Conservation (phyloP, 2,329 filamentous ascomycete species). For the Thelonectria olida region DNA sequence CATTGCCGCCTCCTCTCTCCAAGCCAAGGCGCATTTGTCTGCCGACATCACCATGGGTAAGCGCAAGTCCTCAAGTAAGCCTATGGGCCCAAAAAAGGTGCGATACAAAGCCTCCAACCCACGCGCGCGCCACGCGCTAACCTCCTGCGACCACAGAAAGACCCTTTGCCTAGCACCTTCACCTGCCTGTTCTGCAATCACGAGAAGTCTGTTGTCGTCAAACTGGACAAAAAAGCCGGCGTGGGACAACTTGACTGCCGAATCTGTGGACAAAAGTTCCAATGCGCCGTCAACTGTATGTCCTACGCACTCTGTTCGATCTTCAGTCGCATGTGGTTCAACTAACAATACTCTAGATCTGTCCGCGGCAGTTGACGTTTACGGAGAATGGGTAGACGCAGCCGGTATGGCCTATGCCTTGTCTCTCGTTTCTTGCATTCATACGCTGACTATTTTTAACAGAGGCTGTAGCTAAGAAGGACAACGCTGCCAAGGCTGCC, state of each 20-base stretch:
- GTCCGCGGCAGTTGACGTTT: slow-evolving; percentile 91
- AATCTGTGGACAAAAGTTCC: slow-evolving; percentile 92
- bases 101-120: slow-evolving; percentile 22
- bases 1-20: slow-evolving; percentile 27
- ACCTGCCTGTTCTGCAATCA: slow-evolving; percentile 99
- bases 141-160: slow-evolving; percentile 59
- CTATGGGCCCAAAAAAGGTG: slow-evolving; percentile 85
- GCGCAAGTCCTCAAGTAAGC: slow-evolving; percentile 91
- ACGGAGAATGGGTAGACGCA: slow-evolving; percentile 98
- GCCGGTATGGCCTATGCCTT: slow-evolving; percentile 56
- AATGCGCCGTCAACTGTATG: slow-evolving; percentile 92
- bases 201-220: slow-evolving; percentile 89
- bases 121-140: slow-evolving; percentile 26
- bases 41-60: slow-evolving; percentile 73
- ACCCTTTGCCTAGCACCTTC: slow-evolving; percentile 83
- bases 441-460: slow-evolving; percentile 24
- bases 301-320: background rate
- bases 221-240: slow-evolving; percentile 92
- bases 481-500: slow-evolving; percentile 42
- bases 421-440: background rate
- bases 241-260: slow-evolving; percentile 89
- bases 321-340: slow-evolving; percentile 24
- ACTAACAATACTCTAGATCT: slow-evolving; percentile 67
- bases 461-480: slow-evolving; percentile 63
- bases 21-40: slow-evolving; percentile 29